These are phyloP conservation scores for Bruguiera gymnorhiza DNA, from an alignment of 345 rosid species.

Conservation along the genomic window DNA sequence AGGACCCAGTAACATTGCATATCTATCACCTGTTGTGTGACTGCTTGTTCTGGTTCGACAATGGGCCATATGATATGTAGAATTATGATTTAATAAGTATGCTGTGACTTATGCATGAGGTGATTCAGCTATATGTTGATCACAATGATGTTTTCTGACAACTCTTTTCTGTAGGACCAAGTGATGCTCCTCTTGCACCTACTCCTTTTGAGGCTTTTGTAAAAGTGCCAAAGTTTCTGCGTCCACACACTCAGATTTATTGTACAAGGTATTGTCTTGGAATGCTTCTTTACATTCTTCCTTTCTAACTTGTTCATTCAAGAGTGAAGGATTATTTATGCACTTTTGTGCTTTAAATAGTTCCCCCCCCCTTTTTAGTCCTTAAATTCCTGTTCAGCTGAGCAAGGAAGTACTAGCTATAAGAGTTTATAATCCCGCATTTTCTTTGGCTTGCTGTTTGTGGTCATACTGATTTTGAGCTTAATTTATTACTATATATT, in stretches of 20 bases:
- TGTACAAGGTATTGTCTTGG: conserved; percentile 71
- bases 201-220: conserved; percentile 86
- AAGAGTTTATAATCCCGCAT: too few relatives aligned
- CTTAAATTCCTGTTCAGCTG: neutral
- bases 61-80: too few relatives aligned
- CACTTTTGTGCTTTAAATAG: neutral
- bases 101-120: neutral
- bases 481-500: too few relatives aligned
- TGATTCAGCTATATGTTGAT: conserved; percentile 10
- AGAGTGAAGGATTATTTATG: neutral
- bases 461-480: too few relatives aligned
- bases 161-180: conserved; percentile 55
- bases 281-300: neutral
- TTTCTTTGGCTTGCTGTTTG: too few relatives aligned
- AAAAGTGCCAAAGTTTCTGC: conserved; percentile 88
- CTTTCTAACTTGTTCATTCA: neutral
- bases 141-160: conserved; percentile 9
- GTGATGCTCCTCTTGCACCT: conserved; percentile 89
- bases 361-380: too few relatives aligned
- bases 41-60: too few relatives aligned
- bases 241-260: conserved; percentile 89
- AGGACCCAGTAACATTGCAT: too few relatives aligned
- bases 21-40: too few relatives aligned
- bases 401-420: neutral
- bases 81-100: too few relatives aligned